A percentile compares a stretch with the other conserved stretches of the same genome.
These are phyloP conservation scores for Mucor indicus DNA, from an alignment of 371 early-diverging fungal genomes.

Conservation along the genomic window DNA sequence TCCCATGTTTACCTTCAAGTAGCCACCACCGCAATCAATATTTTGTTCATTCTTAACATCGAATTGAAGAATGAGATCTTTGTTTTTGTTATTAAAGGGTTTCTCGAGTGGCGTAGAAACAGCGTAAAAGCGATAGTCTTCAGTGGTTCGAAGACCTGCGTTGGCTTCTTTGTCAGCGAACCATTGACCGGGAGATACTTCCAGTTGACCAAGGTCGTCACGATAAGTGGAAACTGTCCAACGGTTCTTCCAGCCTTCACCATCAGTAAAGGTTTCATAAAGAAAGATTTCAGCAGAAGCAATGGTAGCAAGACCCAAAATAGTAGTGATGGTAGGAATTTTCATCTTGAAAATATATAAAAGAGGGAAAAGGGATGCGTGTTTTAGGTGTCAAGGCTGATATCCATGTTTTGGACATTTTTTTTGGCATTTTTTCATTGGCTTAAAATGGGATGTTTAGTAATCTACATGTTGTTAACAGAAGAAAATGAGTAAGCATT, in stretches of 20 bases:
- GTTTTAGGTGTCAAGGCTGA: too few species aligned
- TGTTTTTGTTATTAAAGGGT: conserved; percentile 72
- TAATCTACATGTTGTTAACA: too few species aligned
- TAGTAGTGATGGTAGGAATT: conserved; percentile 51
- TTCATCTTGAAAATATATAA: too few species aligned
- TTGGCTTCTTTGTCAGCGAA: conserved; percentile 65
- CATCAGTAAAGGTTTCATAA: conserved; percentile 81
- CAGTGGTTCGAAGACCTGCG: conserved; percentile 74
- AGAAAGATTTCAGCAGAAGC: conserved; percentile 77
- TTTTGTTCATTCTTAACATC: conserved; percentile 93
- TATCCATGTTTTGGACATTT: too few species aligned
- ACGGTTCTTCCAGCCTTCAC: conserved; percentile 60
- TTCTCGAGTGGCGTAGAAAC: conserved; percentile 68
- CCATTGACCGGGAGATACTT: conserved; percentile 76
- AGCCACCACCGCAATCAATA: conserved; percentile 97
- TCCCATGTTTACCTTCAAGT: conserved; percentile 79
- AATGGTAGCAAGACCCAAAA: conserved; percentile 63
- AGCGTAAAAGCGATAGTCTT: conserved; percentile 88
- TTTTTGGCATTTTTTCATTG: too few species aligned
- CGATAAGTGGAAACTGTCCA: conserved; percentile 74
- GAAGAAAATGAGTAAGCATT: too few species aligned
- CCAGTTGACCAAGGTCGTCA: conserved; percentile 74
- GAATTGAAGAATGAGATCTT: conserved; percentile 88
- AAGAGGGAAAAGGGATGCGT: too few species aligned
- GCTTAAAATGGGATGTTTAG: too few species aligned